These are phyloP conservation scores for Wickerhamomyces tratensis DNA, from an alignment of 805 yeast species.

Conservation along the genomic window DNA sequence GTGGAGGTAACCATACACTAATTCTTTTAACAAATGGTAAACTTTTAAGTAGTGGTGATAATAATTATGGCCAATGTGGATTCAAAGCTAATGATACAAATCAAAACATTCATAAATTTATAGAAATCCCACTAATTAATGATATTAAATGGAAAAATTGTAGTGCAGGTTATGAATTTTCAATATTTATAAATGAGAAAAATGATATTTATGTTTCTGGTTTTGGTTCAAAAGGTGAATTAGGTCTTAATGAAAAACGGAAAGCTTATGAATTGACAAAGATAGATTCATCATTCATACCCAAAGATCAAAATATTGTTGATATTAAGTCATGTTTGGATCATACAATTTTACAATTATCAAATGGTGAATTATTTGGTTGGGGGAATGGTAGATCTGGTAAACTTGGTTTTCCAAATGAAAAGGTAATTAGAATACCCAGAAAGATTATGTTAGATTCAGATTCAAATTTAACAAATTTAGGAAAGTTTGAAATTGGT, in stretches of 20 bases:
- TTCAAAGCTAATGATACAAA: neutral
- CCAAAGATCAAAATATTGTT: constrained; percentile 2
- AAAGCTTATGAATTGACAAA: too few species aligned
- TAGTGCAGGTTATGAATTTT: constrained; percentile 77
- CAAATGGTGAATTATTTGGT: constrained; percentile 39
- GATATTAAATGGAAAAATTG: constrained; percentile 31
- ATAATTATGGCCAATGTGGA: constrained; percentile 46
- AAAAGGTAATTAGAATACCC: neutral
- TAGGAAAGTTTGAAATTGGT: constrained; percentile 27
- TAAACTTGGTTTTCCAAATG: constrained; percentile 26
- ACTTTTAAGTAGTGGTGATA: constrained; percentile 52
- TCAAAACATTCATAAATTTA: constrained; percentile 8
- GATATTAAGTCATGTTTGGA: constrained; percentile 31
- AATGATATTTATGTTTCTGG: constrained; percentile 48
- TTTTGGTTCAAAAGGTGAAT: constrained; percentile 60
- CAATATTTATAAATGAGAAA: constrained; percentile 35
- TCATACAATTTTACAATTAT: constrained; percentile 30
- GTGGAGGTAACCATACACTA: constrained; percentile 87
- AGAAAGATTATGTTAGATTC: too few species aligned
- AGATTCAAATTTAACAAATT: too few species aligned
- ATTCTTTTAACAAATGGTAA: constrained; percentile 44
- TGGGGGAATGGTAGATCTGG: constrained; percentile 67
- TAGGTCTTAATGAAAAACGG: constrained; percentile 39
- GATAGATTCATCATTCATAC: too few species aligned
- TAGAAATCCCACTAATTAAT: constrained; percentile 9